Evolutionary conservation across 352 stramenopile genomes (phyloP).

Genomic region (Phytophthora pini): DNA sequence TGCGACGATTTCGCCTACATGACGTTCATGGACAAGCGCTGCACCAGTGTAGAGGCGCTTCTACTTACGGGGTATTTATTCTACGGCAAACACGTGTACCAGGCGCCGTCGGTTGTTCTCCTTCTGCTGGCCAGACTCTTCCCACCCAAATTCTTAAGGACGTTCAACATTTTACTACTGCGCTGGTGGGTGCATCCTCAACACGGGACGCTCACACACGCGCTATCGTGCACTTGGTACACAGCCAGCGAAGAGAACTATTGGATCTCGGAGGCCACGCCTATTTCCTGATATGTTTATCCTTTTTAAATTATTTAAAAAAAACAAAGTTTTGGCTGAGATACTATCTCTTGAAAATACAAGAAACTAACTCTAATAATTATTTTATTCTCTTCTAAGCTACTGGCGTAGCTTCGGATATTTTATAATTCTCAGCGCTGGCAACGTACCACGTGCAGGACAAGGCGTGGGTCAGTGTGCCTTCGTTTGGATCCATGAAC

Average conservation of each 20-base stretch:
- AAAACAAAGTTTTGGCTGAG: too few relatives aligned
- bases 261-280: constrained; percentile 35
- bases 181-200: constrained; percentile 35
- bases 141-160: constrained; percentile 32
- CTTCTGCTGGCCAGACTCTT: constrained; percentile 33
- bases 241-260: constrained; percentile 40
- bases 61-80: constrained; percentile 40
- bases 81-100: constrained; percentile 38
- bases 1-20: constrained; percentile 42
- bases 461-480: background rate
- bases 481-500: background rate
- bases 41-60: constrained; percentile 33
- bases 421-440: background rate
- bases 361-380: background rate
- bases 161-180: constrained; percentile 40
- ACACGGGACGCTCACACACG: constrained; percentile 20
- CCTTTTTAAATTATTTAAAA: too few relatives aligned
- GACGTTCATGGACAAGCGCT: constrained; percentile 15
- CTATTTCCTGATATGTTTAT: constrained; percentile 18
- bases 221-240: constrained; percentile 37
- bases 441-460: background rate
- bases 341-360: too few relatives aligned
- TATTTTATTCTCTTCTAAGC: background rate
- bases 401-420: background rate
- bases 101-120: constrained; percentile 28